These are phyloP conservation scores for Aspergillus unguis DNA, from an alignment of 2,329 filamentous ascomycete genomes.

Conservation along the genomic window DNA sequence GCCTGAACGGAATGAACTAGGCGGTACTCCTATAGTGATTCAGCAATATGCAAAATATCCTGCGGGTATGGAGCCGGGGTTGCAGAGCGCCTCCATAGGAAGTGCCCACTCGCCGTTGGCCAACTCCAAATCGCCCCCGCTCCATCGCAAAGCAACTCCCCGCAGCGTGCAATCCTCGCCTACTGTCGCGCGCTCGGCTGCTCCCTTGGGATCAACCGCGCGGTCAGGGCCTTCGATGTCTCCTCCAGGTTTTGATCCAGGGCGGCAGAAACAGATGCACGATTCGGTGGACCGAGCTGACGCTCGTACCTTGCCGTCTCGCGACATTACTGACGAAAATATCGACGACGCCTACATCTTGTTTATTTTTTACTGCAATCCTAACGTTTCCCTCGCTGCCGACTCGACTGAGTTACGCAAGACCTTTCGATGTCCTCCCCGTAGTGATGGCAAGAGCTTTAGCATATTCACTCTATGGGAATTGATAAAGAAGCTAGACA, in stretches of 20 bases:
- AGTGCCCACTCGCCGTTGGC: constrained; percentile 33
- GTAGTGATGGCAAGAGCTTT: constrained; percentile 83
- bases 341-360: constrained; percentile 78
- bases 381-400: constrained; percentile 65
- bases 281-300: constrained; percentile 44
- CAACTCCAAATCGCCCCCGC: constrained; percentile 34
- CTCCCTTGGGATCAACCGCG: constrained; percentile 25
- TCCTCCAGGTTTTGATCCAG: constrained; percentile 34
- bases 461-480: constrained; percentile 73
- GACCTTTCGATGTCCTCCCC: constrained; percentile 74
- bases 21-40: constrained; percentile 28
- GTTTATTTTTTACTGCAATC: constrained; percentile 91
- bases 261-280: constrained; percentile 27
- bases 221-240: constrained; percentile 41
- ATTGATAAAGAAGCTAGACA: constrained; percentile 73
- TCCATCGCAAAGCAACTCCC: constrained; percentile 38
- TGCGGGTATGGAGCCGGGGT: constrained; percentile 30
- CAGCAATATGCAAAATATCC: constrained; percentile 42
- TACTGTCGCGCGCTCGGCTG: constrained; percentile 27
- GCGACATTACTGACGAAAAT: constrained; percentile 63
- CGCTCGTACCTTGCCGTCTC: constrained; percentile 59
- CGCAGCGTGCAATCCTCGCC: constrained; percentile 41
- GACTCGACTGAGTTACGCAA: constrained; percentile 70
- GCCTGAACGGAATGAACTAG: constrained; percentile 25
- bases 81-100: constrained; percentile 36